phyloP scores from a whole-genome alignment of 2,329 filamentous ascomycete genomes.

The Emericellopsis atlantica region DNA sequence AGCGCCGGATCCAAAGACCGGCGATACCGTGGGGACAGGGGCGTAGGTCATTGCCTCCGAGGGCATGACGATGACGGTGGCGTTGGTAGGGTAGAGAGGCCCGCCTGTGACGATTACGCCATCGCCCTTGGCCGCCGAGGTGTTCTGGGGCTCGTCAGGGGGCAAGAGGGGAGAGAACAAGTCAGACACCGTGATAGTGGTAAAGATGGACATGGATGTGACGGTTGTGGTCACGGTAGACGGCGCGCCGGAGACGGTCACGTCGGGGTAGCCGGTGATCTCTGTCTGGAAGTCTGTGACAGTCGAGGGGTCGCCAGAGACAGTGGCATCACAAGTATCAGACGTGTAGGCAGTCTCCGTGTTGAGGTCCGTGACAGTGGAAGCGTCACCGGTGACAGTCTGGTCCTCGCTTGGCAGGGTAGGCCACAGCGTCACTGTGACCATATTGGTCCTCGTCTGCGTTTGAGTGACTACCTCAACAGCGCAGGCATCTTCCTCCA shows the following conservation, averaged over 20 bases:
- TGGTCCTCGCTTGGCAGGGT: slow-evolving; percentile 7
- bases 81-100: slow-evolving; percentile 15
- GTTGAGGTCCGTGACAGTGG: slow-evolving; percentile 12
- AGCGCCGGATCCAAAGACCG: slow-evolving; percentile 13
- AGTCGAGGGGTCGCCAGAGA: slow-evolving; percentile 17
- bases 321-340: slow-evolving; percentile 13
- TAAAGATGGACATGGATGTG: slow-evolving; percentile 13
- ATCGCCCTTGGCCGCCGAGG: neutral
- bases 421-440: slow-evolving; percentile 10
- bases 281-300: slow-evolving; percentile 11
- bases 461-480: slow-evolving; percentile 10
- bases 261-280: slow-evolving; percentile 10
- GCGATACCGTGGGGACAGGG: slow-evolving; percentile 11
- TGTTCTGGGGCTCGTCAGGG: neutral
- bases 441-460: slow-evolving; percentile 3
- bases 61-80: slow-evolving; percentile 9
- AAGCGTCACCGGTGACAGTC: slow-evolving; percentile 11
- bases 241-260: slow-evolving; percentile 14
- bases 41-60: slow-evolving; percentile 12
- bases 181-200: slow-evolving; percentile 7
- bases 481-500: slow-evolving; percentile 5
- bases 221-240: slow-evolving; percentile 17
- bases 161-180: neutral
- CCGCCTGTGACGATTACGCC: slow-evolving; percentile 2
- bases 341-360: slow-evolving; percentile 10